A percentile compares a stretch with the other conserved stretches of the same genome.
These are phyloP conservation scores for Paramecium sonneborni DNA, from an alignment of 73 alveolate species.

Conservation along the genomic window DNA sequence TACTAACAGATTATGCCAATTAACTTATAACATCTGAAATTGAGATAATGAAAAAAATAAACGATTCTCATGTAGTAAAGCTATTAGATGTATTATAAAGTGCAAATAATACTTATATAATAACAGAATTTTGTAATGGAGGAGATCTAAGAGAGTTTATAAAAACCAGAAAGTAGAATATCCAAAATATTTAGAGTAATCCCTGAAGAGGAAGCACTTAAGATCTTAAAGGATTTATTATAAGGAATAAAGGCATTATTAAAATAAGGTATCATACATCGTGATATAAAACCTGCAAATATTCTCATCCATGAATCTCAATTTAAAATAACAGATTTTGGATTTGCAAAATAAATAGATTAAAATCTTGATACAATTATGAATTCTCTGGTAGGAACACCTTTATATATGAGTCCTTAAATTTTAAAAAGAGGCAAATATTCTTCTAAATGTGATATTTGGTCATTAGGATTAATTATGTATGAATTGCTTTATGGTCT, in stretches of 20 bases:
- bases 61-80: neutral
- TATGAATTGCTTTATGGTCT: conserved; percentile 66
- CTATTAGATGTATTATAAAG: conserved; percentile 29
- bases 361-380: conserved; percentile 47
- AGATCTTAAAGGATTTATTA: neutral
- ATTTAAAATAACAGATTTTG: conserved; percentile 57
- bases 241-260: conserved; percentile 34
- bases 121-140: conserved; percentile 61
- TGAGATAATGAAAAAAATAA: conserved; percentile 1
- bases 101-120: conserved; percentile 31
- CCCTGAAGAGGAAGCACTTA: conserved; percentile 49
- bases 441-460: conserved; percentile 59
- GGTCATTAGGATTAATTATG: conserved; percentile 67
- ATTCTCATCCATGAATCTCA: conserved; percentile 27
- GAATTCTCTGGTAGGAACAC: conserved; percentile 67
- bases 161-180: neutral
- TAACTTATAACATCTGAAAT: conserved; percentile 25
- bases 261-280: conserved; percentile 32
- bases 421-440: conserved; percentile 54
- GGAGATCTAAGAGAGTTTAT: conserved; percentile 48
- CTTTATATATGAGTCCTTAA: conserved; percentile 69
- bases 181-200: neutral
- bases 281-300: conserved; percentile 63
- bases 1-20: conserved; percentile 26
- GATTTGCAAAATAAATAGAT: conserved; percentile 58